phyloP scores from a whole-genome alignment of 2,329 filamentous ascomycete genomes.

The Chaetothyriales sp. region DNA sequence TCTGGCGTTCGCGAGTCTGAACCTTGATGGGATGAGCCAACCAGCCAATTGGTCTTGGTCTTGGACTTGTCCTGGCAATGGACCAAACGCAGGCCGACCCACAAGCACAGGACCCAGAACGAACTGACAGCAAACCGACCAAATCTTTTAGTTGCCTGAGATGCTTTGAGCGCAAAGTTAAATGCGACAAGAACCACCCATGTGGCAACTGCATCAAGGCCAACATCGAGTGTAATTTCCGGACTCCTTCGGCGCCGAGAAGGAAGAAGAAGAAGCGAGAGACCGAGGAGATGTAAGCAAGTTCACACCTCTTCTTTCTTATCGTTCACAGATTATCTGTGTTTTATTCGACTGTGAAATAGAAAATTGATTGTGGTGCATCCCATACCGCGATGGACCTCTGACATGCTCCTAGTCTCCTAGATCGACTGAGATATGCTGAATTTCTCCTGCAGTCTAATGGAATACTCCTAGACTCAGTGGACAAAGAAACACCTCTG shows the following conservation, averaged over 20 bases:
- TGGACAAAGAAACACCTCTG: background rate
- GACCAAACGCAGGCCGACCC: background rate
- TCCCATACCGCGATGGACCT: background rate
- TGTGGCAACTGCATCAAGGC: conserved; percentile 33
- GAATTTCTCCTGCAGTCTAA: conserved; percentile 15
- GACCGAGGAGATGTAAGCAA: conserved; percentile 11
- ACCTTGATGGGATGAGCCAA: background rate
- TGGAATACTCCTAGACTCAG: conserved; percentile 10
- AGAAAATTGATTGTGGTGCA: no score
- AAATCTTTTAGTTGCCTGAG: conserved; percentile 16
- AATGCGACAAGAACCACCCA: conserved; percentile 25
- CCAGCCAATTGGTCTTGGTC: background rate
- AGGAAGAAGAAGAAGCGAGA: conserved; percentile 19
- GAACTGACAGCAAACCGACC: conserved; percentile 1
- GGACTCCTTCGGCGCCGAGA: conserved; percentile 16
- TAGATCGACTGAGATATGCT: conserved; percentile 14
- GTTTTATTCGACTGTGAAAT: background rate
- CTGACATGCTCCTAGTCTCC: conserved; percentile 3
- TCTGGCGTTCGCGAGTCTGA: background rate
- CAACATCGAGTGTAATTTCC: conserved; percentile 23
- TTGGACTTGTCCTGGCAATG: background rate
- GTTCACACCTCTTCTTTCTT: background rate
- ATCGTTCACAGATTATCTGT: background rate
- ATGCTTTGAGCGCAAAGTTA: conserved; percentile 26
- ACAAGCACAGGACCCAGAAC: background rate